Base-by-base conservation (phyloP, 305 asterid species). In the Fraxinus greggii region DNA sequence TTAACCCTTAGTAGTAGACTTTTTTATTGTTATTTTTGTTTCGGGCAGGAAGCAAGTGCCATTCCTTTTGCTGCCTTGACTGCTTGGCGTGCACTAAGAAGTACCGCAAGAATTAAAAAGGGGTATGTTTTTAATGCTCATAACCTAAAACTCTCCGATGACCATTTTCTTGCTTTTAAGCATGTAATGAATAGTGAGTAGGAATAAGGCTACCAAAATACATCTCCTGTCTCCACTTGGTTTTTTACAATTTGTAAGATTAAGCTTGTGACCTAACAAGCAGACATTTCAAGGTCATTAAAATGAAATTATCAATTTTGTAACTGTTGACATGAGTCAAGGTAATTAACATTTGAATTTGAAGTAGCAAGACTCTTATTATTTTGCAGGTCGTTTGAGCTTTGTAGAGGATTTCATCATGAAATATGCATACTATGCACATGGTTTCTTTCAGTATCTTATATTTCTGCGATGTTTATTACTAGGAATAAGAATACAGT, bases 1-100 rank as follows among this genome's bases (percentile, higher is more conserved):
- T 78, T 79, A 76, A 7, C 35, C 45, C 77, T 29, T 42, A 3
- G 54, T 2, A 78, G 19, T 80, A 54, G 69, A 69, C 36, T 38
- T n/a, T 23, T 67, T 19, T 61, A 42, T 21, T 2, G 54, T 32
- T 42, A 38, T 19, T 7, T 81, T 82, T 87, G 36, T 40, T 67
- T 81, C 83, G 42, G 23, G 79, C 91, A 94, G 99, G 98, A 96
- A 81, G 98, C 99, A 33, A 96, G 99, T 84, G 98, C 95, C 75
- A 91, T 96, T 78, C 99, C 98, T 69, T 96, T 96, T 86, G 97
- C 98, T 88, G 92, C 99, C 73, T 85, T 96, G 90, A 96, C 99
- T 85, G 99, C 99, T 84, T 96, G 99, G 98, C 97, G 98, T 80
- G 98, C 99, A n/a, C 83, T 96, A 76, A 89, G 88, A 88, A 84